These are phyloP conservation scores for Pestalotiopsis sp. DNA, from an alignment of 2,329 filamentous ascomycete genomes.

Conservation along the genomic window DNA sequence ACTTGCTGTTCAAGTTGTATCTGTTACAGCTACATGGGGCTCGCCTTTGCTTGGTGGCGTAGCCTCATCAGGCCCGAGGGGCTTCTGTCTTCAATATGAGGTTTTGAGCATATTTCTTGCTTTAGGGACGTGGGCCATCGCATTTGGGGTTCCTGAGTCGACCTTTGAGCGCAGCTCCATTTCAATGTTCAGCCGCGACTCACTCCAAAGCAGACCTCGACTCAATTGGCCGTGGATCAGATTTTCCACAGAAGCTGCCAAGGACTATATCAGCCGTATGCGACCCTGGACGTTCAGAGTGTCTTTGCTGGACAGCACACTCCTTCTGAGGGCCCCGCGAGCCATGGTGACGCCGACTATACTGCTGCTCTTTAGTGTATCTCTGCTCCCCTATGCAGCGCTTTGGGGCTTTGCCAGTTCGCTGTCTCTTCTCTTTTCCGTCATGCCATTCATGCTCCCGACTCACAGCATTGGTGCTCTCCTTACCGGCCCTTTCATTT, in stretches of 20 bases:
- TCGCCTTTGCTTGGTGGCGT: constrained; percentile 55
- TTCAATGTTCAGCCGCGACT: constrained; percentile 18
- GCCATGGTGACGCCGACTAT: constrained; percentile 53
- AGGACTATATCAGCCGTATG: constrained; percentile 41
- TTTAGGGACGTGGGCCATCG: constrained; percentile 47
- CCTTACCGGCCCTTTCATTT: constrained; percentile 44
- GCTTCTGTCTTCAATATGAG: constrained; percentile 51
- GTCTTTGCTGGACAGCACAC: constrained; percentile 23
- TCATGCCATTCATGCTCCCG: constrained; percentile 43
- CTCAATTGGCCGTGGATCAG: constrained; percentile 20
- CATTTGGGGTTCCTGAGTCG: constrained; percentile 54
- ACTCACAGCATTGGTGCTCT: constrained; percentile 44
- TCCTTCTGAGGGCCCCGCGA: constrained; percentile 47
- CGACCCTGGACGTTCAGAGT: constrained; percentile 39
- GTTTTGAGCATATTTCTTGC: constrained; percentile 52
- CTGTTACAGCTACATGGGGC: constrained; percentile 52
- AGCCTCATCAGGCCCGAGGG: constrained; percentile 39
- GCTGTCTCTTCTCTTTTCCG: constrained; percentile 48
- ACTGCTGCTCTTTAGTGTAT: constrained; percentile 44
- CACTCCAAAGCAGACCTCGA: constrained; percentile 18
- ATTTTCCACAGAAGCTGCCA: constrained; percentile 33
- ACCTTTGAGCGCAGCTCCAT: constrained; percentile 45
- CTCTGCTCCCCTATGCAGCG: constrained; percentile 45
- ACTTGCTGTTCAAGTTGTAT: constrained; percentile 46
- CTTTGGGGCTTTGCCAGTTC: constrained; percentile 50